Evolutionary conservation across 2,329 filamentous ascomycete genomes (phyloP), one percentile per base, ranked within the genome.

Genomic region (Sporothrix dimorphospora): DNA sequence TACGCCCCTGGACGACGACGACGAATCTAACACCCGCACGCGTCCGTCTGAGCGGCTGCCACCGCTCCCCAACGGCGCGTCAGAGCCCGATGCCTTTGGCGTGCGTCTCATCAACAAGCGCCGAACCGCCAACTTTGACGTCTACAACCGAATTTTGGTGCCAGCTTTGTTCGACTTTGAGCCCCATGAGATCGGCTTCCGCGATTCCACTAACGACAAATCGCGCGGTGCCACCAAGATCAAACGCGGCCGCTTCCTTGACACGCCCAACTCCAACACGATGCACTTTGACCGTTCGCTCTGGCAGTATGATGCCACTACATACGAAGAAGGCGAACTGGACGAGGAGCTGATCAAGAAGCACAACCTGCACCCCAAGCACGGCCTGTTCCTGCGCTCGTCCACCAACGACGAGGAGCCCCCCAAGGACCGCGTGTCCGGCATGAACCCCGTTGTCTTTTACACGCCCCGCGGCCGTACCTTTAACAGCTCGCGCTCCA

Each of bases 131-230:
- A 81, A 82, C 67, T 78, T 77, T n/a, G 76, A 78, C 47, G 78
- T 82, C 34, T 83, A 85, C 76, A 88, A 87, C 75, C 87, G 85
- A 34, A 83, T 89, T 71, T 83, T 89, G 76, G 79, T 88, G 57
- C 86, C 86, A 12, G 80, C 80, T 7, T 75, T 83, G 0, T 86
- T 85, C 74, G 79, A 82, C 69, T 89, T 84, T 71, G 82, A 86
- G 49, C 80, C 85, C 9, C 81, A 84, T 72, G 87, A 89, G 76
- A 89, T 90, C 73, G 88, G 88, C 16, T 89, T 88, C 78, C 83
- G 86, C 27, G 88, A 89, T 76, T 87, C 86, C 4, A 84, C 84
- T 73, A 89, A 89, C 73, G 86, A 87, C 75, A 83, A 84, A 40
- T 82, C 82, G 73, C 85, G 86, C 72, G 85, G 85, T 27, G 85